A percentile compares a stretch with the other conserved stretches of the same genome.
These are phyloP conservation scores for Fusarium sp. DNA, from an alignment of 2,329 filamentous ascomycete genomes.

Conservation along the genomic window DNA sequence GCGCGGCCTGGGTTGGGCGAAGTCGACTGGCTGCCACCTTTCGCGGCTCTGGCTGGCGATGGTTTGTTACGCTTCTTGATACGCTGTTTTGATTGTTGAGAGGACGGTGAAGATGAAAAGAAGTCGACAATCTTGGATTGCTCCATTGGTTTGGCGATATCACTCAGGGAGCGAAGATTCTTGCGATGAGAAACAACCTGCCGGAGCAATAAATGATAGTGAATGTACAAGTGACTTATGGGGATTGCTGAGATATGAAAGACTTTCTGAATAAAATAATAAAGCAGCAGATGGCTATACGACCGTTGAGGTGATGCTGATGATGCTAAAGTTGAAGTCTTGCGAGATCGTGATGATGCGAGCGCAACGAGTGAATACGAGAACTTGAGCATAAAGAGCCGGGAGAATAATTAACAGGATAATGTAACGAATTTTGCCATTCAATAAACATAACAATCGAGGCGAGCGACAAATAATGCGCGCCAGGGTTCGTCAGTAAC, in stretches of 20 bases:
- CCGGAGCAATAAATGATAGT: not conserved
- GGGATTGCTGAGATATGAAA: not conserved
- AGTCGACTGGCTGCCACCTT: not conserved
- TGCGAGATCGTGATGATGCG: not conserved
- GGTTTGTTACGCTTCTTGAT: not conserved
- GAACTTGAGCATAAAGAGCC: not conserved
- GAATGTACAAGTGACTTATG: not conserved
- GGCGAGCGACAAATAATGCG: not conserved
- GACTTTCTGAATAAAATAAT: not conserved
- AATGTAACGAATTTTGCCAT: not conserved
- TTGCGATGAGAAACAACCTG: not conserved
- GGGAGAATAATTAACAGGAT: not conserved
- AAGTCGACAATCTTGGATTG: slow-evolving; percentile 30
- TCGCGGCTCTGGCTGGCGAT: not conserved
- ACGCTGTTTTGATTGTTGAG: not conserved
- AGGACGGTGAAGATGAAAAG: slow-evolving; percentile 7
- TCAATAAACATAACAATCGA: not conserved
- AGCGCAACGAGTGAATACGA: not conserved
- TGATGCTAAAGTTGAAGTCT: not conserved
- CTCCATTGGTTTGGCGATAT: slow-evolving; percentile 4
- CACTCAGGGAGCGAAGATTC: not conserved
- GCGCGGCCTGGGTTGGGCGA: not conserved
- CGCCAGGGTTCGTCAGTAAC: not conserved
- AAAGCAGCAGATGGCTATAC: not conserved
- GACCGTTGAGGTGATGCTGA: not conserved